These are phyloP conservation scores for Phtheirospermum japonicum DNA, from an alignment of 257 asterid genomes.

Conservation along the genomic window DNA sequence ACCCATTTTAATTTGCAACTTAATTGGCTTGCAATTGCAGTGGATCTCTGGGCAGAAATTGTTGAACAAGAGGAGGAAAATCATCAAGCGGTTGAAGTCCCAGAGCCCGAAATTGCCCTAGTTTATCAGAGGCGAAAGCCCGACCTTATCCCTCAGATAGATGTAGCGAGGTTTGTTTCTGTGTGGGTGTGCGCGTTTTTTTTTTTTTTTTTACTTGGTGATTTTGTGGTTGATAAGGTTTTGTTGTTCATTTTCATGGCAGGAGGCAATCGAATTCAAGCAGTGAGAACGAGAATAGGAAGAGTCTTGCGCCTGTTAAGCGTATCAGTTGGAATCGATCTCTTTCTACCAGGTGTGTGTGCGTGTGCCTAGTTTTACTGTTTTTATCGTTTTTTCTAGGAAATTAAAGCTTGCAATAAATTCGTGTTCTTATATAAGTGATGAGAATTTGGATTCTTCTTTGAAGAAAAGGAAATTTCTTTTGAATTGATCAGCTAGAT, in stretches of 20 bases:
- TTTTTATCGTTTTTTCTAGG: neutral
- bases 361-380: constrained; percentile 30
- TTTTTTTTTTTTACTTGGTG: neutral
- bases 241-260: constrained; percentile 23
- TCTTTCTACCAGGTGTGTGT: constrained; percentile 74
- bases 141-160: constrained; percentile 26
- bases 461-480: neutral
- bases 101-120: constrained; percentile 47
- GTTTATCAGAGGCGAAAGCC: constrained; percentile 46
- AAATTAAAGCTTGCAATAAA: constrained; percentile 8
- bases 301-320: constrained; percentile 49
- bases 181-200: constrained; percentile 1
- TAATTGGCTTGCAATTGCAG: constrained; percentile 32
- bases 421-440: constrained; percentile 10
- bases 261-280: constrained; percentile 62
- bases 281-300: constrained; percentile 39
- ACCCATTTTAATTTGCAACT: neutral
- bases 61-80: constrained; percentile 40
- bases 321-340: constrained; percentile 85
- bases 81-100: constrained; percentile 22
- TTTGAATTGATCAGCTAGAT: constrained; percentile 17
- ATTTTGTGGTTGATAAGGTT: constrained; percentile 1
- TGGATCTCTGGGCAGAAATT: constrained; percentile 58
- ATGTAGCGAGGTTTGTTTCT: constrained; percentile 38
- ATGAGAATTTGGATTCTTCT: neutral